phyloP scores from a whole-genome alignment of 805 yeast genomes.

The Hagleromyces aurorensis region DNA sequence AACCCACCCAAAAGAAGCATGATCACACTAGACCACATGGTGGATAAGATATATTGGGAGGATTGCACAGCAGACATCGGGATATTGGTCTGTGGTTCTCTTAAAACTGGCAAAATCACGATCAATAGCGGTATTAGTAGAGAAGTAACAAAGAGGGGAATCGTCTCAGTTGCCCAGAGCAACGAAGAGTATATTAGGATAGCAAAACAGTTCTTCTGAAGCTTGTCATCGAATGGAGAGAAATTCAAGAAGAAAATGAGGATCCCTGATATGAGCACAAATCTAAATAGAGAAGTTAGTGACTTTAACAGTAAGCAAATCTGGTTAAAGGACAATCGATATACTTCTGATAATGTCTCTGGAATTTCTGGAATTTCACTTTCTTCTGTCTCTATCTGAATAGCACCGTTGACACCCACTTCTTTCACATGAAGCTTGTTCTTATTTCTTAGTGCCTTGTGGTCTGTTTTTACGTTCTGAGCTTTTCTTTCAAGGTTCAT shows the following conservation, averaged over 20 bases:
- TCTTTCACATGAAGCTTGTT: slow-evolving; percentile 12
- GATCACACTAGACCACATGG: slow-evolving; percentile 95
- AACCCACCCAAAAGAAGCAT: slow-evolving; percentile 89
- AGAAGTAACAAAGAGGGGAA: slow-evolving; percentile 88
- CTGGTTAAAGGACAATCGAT: slow-evolving; percentile 12
- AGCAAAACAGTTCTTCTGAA: slow-evolving; percentile 76
- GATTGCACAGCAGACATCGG: slow-evolving; percentile 58
- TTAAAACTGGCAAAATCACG: slow-evolving; percentile 62
- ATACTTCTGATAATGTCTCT: slow-evolving; percentile 15
- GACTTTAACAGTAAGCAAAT: slow-evolving; percentile 12
- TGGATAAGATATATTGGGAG: slow-evolving; percentile 59
- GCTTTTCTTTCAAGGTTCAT: slow-evolving; percentile 82
- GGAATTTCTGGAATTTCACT: slow-evolving; percentile 9
- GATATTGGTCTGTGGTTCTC: slow-evolving; percentile 42
- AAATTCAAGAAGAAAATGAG: slow-evolving; percentile 39
- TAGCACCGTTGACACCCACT: slow-evolving; percentile 7
- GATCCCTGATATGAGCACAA: slow-evolving; percentile 39
- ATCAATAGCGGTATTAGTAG: slow-evolving; percentile 73
- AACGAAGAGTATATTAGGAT: slow-evolving; percentile 72
- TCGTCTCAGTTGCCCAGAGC: slow-evolving; percentile 83
- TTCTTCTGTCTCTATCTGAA: slow-evolving; percentile 19
- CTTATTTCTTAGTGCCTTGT: slow-evolving; percentile 13
- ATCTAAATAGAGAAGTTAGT: slow-evolving; percentile 35
- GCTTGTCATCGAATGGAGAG: slow-evolving; percentile 51
- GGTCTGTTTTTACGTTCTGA: slow-evolving; percentile 55